Evolutionary conservation across 2,329 filamentous ascomycete genomes (phyloP), one percentile per base, ranked within the genome.

Genomic region (Bipolaris sorokiniana): DNA sequence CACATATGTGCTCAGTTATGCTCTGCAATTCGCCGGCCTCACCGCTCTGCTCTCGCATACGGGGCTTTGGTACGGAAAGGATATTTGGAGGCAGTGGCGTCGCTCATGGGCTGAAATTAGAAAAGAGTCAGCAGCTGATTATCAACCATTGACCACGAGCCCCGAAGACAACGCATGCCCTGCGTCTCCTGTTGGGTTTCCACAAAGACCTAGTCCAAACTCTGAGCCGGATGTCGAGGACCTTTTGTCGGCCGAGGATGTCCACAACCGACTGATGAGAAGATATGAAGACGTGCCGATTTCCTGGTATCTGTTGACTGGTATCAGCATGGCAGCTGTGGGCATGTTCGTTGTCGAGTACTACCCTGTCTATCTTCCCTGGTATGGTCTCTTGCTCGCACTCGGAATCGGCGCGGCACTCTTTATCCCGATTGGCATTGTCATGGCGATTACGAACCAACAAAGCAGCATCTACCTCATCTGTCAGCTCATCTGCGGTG

Each of bases 401-500:
- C 82, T 96, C 2, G 85, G 82, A 23, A 91, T 96, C 51, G 92
- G 91, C 59, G 87, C 88, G 18, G 76, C 94, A 52, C 89, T 96
- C 59, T 96, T 96, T 79, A 91, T 96, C 57, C 92, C 92, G 10
- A 94, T 95, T 62, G 92, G 92, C 59, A 95, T 96, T 72, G 90
- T 96, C 68, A 96, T 95, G 90, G 92, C 91, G 15, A 91, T 96
- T 64, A 96, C 92, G 9, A 96, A 95, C 74, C 91, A 94, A 72
- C 90, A 95, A 75, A 91, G 88, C 76, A 91, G 88, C 74, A 91
- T 94, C 64, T 95, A 94, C 73, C 83, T 95, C 34, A 90, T 95
- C 67, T 94, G 91, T 74, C 91, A 95, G 76, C 84, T 96, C 55
- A 88, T 95, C 62, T 94, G 90, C 62, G 92, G 92, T 51, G 87